Evolutionary conservation across 192 early-diverging fungal species (phyloP), one percentile per base, ranked within the genome.

Genomic region (Borealophlyctis nickersoniae): DNA sequence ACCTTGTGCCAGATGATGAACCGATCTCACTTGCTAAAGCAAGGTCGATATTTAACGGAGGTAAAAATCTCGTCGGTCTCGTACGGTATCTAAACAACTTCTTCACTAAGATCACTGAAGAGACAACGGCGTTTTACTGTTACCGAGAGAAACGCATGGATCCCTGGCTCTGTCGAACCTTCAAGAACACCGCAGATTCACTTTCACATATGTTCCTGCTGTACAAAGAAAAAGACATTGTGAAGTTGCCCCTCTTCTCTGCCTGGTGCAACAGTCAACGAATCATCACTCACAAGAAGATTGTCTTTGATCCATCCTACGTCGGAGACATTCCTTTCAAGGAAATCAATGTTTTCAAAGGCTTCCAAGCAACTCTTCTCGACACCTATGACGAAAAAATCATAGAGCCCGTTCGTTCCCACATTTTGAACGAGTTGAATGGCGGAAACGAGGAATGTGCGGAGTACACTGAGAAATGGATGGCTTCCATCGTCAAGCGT

Each of bases 41-140:
- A 19, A 19, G 19, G 19, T 13, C 7, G 39, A 13, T 45, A 45
- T 45, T 19, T 45, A 19, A 13, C 39, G 39, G 19, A 19, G 19
- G 19, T 45, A 7, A 45, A 19, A 45, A 45, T 13, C 39, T 7
- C 19, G 7, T 7, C 39, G 11, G 22, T 45, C n/a, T 26, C 22
- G 59, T 61, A 45, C 4, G 16, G 29, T 53, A 63, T 53, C 51
- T 63, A 4, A 63, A 63, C 33, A 63, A 63, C 32, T 63, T 31
- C 33, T 49, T 14, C 7, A 51, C 62, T 7, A 63, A 63, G 49
- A 31, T 63, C 19, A 63, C 62, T 22, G 22, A 63, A 7, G 62
- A 63, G 34, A 16, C 23, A 4, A 31, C 48, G 23, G 50, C 53
- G 4, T 63, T 5, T 4, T 61, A 52, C 28, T 50, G 36, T 22